Conservation (phyloP, 179 eudicot genomes). For the Beta macrorhiza region DNA sequence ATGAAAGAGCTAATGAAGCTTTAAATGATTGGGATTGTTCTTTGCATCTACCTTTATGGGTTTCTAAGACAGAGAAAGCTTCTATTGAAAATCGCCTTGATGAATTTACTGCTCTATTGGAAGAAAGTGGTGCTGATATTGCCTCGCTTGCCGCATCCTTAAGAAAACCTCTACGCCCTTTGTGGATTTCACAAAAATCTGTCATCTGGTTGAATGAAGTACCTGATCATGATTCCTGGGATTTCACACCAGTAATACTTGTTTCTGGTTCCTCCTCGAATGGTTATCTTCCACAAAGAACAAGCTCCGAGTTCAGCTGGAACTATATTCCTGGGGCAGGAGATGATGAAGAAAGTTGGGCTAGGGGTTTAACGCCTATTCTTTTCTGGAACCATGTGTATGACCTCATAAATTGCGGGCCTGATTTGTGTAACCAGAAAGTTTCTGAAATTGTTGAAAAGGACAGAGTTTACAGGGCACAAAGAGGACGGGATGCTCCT, state of each 20-base stretch:
- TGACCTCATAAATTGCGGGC: slow-evolving; percentile 70
- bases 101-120: slow-evolving; percentile 57
- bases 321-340: slow-evolving; percentile 95
- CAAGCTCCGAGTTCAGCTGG: slow-evolving; percentile 88
- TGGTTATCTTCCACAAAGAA: slow-evolving; percentile 49
- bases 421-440: slow-evolving; percentile 78
- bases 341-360: slow-evolving; percentile 99
- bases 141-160: slow-evolving; percentile 56
- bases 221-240: slow-evolving; percentile 89
- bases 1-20: slow-evolving; percentile 23
- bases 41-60: slow-evolving; percentile 90
- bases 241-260: slow-evolving; percentile 86
- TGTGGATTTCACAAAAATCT: slow-evolving; percentile 88
- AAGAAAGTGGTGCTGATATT: slow-evolving; percentile 89
- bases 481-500: slow-evolving; percentile 81
- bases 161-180: slow-evolving; percentile 80
- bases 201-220: slow-evolving; percentile 97
- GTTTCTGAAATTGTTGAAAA: slow-evolving; percentile 82
- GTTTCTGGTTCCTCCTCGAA: slow-evolving; percentile 72
- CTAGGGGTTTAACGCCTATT: slow-evolving; percentile 72
- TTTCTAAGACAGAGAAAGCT: slow-evolving; percentile 65
- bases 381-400: slow-evolving; percentile 83
- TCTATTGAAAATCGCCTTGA: slow-evolving; percentile 68
- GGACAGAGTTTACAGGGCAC: slow-evolving; percentile 74
- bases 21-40: slow-evolving; percentile 71